Percentiles rank a stretch among this genome's conserved stretches.
These are phyloP conservation scores for Penicillium nucicola DNA, from an alignment of 495 filamentous ascomycete species.

Conservation along the genomic window DNA sequence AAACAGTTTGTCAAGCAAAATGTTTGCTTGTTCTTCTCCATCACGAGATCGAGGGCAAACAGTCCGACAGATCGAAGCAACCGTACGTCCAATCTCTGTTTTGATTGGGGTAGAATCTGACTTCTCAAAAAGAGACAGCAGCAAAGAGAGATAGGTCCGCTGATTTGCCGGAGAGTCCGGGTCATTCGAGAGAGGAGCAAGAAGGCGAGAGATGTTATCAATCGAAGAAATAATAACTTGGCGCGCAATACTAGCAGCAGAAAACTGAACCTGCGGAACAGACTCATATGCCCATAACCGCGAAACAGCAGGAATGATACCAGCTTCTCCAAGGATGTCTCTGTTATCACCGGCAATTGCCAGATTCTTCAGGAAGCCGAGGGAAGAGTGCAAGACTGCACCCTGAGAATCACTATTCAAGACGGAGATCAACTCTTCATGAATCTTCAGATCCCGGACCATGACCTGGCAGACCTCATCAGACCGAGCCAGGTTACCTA, in stretches of 20 bases:
- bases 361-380: conserved; percentile 79
- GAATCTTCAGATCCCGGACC: conserved; percentile 50
- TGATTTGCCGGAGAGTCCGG: conserved; percentile 35
- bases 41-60: conserved; percentile 40
- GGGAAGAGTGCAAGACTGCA: conserved; percentile 60
- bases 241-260: conserved; percentile 63
- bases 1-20: conserved; percentile 50
- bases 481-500: conserved; percentile 75
- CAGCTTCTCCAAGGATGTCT: conserved; percentile 50
- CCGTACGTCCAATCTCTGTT: conserved; percentile 67
- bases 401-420: conserved; percentile 42
- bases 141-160: conserved; percentile 54
- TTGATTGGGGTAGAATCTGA: conserved; percentile 62
- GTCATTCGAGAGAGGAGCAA: conserved; percentile 37
- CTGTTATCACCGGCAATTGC: conserved; percentile 67
- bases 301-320: conserved; percentile 52
- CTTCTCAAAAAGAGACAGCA: conserved; percentile 56
- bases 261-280: conserved; percentile 67
- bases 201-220: conserved; percentile 52
- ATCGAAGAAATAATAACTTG: conserved; percentile 59
- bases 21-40: conserved; percentile 17
- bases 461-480: conserved; percentile 60
- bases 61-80: conserved; percentile 62
- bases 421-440: conserved; percentile 52
- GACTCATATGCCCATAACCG: conserved; percentile 58